phyloP scores from a whole-genome alignment of 2,329 filamentous ascomycete species.

The Bipolaris cookei region DNA sequence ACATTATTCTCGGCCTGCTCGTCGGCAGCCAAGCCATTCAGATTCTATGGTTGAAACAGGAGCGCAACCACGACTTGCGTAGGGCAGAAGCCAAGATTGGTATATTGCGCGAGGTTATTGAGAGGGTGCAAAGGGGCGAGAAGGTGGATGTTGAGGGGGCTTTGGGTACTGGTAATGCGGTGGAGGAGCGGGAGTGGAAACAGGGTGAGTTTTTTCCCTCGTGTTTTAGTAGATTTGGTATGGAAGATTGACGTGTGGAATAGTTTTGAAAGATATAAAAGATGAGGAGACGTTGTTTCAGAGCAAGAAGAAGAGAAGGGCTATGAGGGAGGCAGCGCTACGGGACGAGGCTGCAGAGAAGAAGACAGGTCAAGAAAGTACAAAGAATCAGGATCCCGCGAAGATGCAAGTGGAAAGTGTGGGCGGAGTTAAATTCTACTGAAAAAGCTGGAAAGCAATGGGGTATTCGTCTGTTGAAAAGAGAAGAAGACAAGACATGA shows the following conservation, averaged over 20 bases:
- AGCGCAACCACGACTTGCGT: constrained; percentile 73
- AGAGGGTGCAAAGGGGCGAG: constrained; percentile 42
- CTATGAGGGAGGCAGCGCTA: constrained; percentile 28
- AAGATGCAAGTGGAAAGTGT: constrained; percentile 38
- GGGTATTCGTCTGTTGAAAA: not conserved
- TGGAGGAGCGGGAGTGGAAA: constrained; percentile 85
- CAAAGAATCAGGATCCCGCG: constrained; percentile 12
- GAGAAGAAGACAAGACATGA: not conserved
- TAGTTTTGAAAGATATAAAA: constrained; percentile 71
- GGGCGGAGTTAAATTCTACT: constrained; percentile 44
- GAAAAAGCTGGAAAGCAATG: not conserved
- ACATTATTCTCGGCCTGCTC: constrained; percentile 71
- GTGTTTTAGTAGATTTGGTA: not conserved
- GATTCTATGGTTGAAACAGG: constrained; percentile 80
- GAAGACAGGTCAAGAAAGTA: constrained; percentile 41
- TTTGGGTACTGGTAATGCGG: constrained; percentile 77
- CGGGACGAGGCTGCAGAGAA: constrained; percentile 10
- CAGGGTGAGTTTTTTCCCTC: constrained; percentile 64
- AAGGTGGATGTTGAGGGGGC: constrained; percentile 75
- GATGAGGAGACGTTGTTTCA: constrained; percentile 64
- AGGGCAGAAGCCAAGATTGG: constrained; percentile 80
- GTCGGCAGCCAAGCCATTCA: constrained; percentile 97
- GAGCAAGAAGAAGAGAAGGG: constrained; percentile 48
- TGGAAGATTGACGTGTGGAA: constrained; percentile 19
- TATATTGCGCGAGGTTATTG: constrained; percentile 75